Evolutionary conservation across 148 eudicot genomes (phyloP).

Genomic region (Beta vulgaris): DNA sequence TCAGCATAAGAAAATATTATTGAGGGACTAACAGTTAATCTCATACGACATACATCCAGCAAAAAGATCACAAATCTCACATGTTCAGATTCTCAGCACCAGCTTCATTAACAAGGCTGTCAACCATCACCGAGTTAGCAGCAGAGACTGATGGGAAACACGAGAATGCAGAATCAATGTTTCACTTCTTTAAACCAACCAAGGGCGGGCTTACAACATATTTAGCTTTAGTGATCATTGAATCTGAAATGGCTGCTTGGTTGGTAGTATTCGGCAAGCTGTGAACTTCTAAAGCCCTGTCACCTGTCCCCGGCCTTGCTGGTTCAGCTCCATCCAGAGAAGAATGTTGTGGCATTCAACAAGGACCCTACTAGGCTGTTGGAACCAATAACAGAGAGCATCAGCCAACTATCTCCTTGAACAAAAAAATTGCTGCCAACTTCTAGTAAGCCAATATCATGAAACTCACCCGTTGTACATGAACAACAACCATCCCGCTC

Average conservation of each 20-base stretch:
- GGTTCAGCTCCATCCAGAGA: conserved; percentile 44
- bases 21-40: too few species aligned
- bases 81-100: conserved; percentile 57
- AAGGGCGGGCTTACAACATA: conserved; percentile 41
- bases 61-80: conserved; percentile 45
- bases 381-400: conserved; percentile 26
- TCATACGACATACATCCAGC: too few species aligned
- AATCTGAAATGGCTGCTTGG: conserved; percentile 32
- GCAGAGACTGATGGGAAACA: conserved; percentile 36
- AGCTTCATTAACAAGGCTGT: conserved; percentile 46
- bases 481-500: too few species aligned
- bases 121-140: conserved; percentile 32
- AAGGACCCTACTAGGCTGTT: conserved; percentile 54
- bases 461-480: too few species aligned
- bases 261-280: conserved; percentile 33
- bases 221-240: conserved; percentile 31
- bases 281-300: conserved; percentile 34
- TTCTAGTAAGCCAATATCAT: not conserved
- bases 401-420: not conserved
- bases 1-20: not conserved
- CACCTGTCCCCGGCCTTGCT: conserved; percentile 26
- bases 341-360: conserved; percentile 46
- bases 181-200: conserved; percentile 38
- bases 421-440: not conserved
- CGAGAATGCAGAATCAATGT: conserved; percentile 30